Base-by-base conservation (phyloP, 2,329 filamentous ascomycete species). In the Podosphaera xanthii region DNA sequence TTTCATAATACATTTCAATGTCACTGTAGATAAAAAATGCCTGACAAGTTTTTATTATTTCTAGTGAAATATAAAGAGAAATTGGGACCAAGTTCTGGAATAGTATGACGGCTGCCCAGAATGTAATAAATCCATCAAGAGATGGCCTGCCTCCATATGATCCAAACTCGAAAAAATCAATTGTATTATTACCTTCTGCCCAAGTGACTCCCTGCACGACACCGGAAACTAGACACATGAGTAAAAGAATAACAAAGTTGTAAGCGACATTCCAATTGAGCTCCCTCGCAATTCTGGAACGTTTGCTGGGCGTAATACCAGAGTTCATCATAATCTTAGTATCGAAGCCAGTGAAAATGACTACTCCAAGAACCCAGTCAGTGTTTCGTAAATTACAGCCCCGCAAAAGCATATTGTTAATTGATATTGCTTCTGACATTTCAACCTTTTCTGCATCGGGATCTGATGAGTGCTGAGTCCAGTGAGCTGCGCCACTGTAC, bases 291-390 rank as follows among this genome's bases (percentile, higher is more conserved):
- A 98, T 90, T 64, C 87, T 83, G 44, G 92, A 82, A 62, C 91
- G 86, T 75, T 98, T 98, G 70, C 82, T 94, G 10, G 94, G 92
- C 1, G 92, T 98, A 62, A 91, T 84, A 61, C 92, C 92, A 35
- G 92, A 87, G 69, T 98, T 98, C 74, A 96, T 86, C 92, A 98
- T 98, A 70, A 96, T 97, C 74, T 97, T 98, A 40, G 91, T 95
- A 70, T 98, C 91, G 68, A 90, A 83, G 40, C 92, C 92, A 12
- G 92, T 97, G 72, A 94, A 98, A 22, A 94, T 76, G 57, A 97
- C 91, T 2, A 98, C 79, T 58, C 90, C 92, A 4, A 98, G 78
- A 59, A 89, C 78, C 92, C 92, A 98, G 68, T 97, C 90, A 0
- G 92, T 98, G 70, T 97, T 98, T 64, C 90, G 82, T 56, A 98